phyloP scores from a whole-genome alignment of 208 protist species.

The Trypanosomatidae sp. region DNA sequence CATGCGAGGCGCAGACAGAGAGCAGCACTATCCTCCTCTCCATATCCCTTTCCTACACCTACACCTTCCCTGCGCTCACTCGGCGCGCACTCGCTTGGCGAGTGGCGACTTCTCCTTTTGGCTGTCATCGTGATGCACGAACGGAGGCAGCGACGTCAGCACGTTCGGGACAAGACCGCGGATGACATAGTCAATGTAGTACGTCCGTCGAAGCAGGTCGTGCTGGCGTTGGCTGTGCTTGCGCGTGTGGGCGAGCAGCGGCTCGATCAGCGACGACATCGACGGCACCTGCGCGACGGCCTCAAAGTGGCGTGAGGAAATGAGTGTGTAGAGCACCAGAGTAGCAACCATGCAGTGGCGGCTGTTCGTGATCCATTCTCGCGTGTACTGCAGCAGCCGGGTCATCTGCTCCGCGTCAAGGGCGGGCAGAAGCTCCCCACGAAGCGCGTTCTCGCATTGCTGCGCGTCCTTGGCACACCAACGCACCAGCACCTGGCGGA shows the following conservation, averaged over 20 bases:
- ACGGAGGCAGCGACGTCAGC: slow-evolving; percentile 70
- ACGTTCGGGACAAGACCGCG: slow-evolving; percentile 48
- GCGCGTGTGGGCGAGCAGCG: slow-evolving; percentile 83
- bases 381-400: slow-evolving; percentile 86
- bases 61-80: background rate
- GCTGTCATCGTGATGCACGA: slow-evolving; percentile 22
- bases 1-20: background rate
- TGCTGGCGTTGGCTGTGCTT: slow-evolving; percentile 88
- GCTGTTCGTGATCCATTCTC: slow-evolving; percentile 92
- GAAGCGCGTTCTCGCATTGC: slow-evolving; percentile 66
- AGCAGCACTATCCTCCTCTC: background rate
- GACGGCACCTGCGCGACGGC: slow-evolving; percentile 59
- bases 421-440: slow-evolving; percentile 48
- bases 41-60: background rate
- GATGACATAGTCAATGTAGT: slow-evolving; percentile 91
- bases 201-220: slow-evolving; percentile 76
- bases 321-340: slow-evolving; percentile 63
- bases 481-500: slow-evolving; percentile 76
- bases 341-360: slow-evolving; percentile 79
- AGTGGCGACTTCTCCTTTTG: slow-evolving; percentile 1
- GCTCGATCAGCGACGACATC: slow-evolving; percentile 66
- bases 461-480: slow-evolving; percentile 64
- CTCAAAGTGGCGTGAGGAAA: slow-evolving; percentile 64
- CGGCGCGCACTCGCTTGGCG: slow-evolving; percentile 29
- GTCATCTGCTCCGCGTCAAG: slow-evolving; percentile 66